Evolutionary conservation across 2,329 filamentous ascomycete species (phyloP).

Genomic region (Biscogniauxia marginata): DNA sequence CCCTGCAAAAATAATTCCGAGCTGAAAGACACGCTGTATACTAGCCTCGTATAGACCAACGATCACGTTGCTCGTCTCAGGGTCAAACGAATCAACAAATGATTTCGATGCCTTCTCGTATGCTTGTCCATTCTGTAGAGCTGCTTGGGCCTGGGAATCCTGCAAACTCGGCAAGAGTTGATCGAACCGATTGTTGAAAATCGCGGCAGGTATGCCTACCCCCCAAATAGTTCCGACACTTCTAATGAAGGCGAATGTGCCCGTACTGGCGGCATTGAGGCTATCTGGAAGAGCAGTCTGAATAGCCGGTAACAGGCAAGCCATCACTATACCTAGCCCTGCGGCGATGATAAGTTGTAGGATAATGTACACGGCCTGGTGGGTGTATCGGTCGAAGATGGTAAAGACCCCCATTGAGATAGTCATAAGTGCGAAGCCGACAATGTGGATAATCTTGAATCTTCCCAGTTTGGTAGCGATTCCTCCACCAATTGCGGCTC

Average conservation of each 20-base stretch:
- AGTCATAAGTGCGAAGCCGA: constrained; percentile 26
- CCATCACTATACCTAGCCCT: constrained; percentile 36
- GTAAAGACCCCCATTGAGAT: constrained; percentile 37
- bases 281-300: constrained; percentile 31
- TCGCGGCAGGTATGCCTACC: constrained; percentile 36
- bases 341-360: constrained; percentile 36
- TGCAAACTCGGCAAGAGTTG: constrained; percentile 5
- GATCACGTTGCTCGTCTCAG: constrained; percentile 4
- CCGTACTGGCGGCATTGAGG: constrained; percentile 31
- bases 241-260: constrained; percentile 39
- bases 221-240: constrained; percentile 41
- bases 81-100: constrained; percentile 11
- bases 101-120: constrained; percentile 9
- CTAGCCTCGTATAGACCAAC: constrained; percentile 14
- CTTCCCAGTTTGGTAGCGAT: constrained; percentile 17
- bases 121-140: constrained; percentile 5
- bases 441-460: constrained; percentile 21
- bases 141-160: constrained; percentile 2
- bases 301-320: constrained; percentile 37
- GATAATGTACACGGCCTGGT: constrained; percentile 33
- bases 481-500: constrained; percentile 14
- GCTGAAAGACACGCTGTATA: constrained; percentile 13
- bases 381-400: constrained; percentile 32
- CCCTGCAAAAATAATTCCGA: constrained; percentile 14
- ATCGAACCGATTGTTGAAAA: constrained; percentile 30